phyloP scores from a whole-genome alignment of 805 yeast species.

The Wickerhamomyces chambardii region DNA sequence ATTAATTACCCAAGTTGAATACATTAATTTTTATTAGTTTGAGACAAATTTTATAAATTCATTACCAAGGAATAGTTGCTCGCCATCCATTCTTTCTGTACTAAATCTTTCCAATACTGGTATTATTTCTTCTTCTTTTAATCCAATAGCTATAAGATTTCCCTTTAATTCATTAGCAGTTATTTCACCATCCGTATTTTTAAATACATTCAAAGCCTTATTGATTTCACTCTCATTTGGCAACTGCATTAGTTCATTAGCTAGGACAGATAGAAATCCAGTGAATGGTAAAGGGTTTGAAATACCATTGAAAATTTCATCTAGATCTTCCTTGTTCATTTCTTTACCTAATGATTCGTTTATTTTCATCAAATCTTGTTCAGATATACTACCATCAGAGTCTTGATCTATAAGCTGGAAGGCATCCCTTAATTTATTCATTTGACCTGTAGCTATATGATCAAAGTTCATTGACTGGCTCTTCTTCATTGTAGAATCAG shows the following conservation, averaged over 20 bases:
- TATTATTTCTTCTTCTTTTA: slow-evolving; percentile 34
- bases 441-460: slow-evolving; percentile 48
- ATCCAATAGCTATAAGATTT: slow-evolving; percentile 35
- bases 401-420: slow-evolving; percentile 79
- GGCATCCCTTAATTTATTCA: slow-evolving; percentile 59
- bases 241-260: slow-evolving; percentile 40
- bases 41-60: slow-evolving; percentile 43
- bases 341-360: slow-evolving; percentile 44
- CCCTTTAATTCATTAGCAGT: slow-evolving; percentile 39
- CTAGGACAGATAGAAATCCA: slow-evolving; percentile 55
- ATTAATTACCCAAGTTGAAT: too few species aligned
- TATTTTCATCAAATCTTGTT: slow-evolving; percentile 44
- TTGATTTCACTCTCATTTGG: slow-evolving; percentile 42
- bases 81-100: slow-evolving; percentile 45
- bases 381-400: slow-evolving; percentile 57
- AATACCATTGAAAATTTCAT: slow-evolving; percentile 35
- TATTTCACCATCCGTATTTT: slow-evolving; percentile 29
- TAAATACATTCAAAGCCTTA: slow-evolving; percentile 51
- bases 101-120: slow-evolving; percentile 45
- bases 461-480: background rate
- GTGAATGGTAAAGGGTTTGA: slow-evolving; percentile 45
- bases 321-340: slow-evolving; percentile 29
- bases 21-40: slow-evolving; percentile 1
- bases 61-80: slow-evolving; percentile 47
- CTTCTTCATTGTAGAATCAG: background rate